These are phyloP conservation scores for Canavalia ensiformis DNA, from an alignment of 306 rosid genomes.

Conservation along the genomic window DNA sequence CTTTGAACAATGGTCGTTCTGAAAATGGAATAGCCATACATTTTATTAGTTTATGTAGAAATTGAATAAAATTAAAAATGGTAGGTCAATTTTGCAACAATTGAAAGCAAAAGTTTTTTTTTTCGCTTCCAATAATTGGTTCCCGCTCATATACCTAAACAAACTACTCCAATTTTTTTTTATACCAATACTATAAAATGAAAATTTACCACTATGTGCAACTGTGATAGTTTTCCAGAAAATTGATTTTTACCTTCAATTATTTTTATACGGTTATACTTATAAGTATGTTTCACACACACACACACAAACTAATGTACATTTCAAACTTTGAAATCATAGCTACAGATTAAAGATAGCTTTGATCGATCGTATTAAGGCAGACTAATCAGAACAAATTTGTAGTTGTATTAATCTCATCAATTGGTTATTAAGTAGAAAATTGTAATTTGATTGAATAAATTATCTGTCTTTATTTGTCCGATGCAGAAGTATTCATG, in stretches of 20 bases:
- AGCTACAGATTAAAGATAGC: neutral
- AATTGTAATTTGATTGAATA: neutral
- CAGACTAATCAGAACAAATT: neutral
- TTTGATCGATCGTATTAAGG: too few relatives aligned
- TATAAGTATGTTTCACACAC: too few relatives aligned
- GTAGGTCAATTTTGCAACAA: neutral
- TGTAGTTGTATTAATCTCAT: too few relatives aligned
- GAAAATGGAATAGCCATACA: neutral
- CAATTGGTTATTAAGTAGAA: neutral
- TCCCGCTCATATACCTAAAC: too few relatives aligned
- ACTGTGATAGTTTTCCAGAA: too few relatives aligned
- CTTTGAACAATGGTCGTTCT: slow-evolving; percentile 14
- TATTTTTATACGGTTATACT: too few relatives aligned
- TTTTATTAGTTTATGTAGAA: slow-evolving; percentile 1
- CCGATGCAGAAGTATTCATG: neutral
- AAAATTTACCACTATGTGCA: too few relatives aligned
- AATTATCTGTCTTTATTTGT: neutral
- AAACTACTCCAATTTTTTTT: too few relatives aligned
- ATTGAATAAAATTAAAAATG: neutral
- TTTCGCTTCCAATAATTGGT: neutral
- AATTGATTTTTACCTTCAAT: too few relatives aligned
- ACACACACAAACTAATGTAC: neutral
- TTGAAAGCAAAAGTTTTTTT: neutral
- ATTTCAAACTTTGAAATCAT: neutral
- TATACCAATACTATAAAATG: too few relatives aligned